phyloP scores from a whole-genome alignment of 2,329 filamentous ascomycete genomes.

The Alternaria sp. region DNA sequence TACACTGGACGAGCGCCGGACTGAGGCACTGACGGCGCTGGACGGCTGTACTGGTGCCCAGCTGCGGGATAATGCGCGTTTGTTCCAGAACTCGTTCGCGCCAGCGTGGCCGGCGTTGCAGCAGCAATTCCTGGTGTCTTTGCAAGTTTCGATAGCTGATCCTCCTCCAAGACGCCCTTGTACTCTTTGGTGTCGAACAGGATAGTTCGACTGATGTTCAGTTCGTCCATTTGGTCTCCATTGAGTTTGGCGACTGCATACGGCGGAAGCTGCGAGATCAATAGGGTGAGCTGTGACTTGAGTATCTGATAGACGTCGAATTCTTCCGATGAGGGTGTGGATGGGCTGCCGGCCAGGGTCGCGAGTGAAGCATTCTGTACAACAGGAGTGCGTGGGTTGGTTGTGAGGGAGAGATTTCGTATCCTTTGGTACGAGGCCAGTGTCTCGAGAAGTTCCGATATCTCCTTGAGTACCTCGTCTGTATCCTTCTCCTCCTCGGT shows the following conservation, averaged over 20 bases:
- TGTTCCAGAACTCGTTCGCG: conserved; percentile 34
- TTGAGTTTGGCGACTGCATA: conserved; percentile 87
- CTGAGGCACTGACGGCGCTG: conserved; percentile 33
- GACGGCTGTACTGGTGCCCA: conserved; percentile 41
- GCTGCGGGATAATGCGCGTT: conserved; percentile 38
- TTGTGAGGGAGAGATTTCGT: conserved; percentile 72
- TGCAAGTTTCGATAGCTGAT: conserved; percentile 62
- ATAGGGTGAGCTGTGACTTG: conserved; percentile 74
- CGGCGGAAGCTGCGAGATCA: conserved; percentile 78
- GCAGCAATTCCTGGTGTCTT: conserved; percentile 48
- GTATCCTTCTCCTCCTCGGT: conserved; percentile 64
- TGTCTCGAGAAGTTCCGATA: conserved; percentile 78
- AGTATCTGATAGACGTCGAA: conserved; percentile 71
- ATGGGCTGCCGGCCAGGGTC: conserved; percentile 62
- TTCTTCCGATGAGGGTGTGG: conserved; percentile 69
- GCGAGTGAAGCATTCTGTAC: conserved; percentile 71
- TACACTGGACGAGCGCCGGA: conserved; percentile 41
- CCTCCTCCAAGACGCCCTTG: conserved; percentile 82
- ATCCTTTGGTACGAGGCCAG: conserved; percentile 80
- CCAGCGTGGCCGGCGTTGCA: conserved; percentile 36
- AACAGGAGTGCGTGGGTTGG: conserved; percentile 68
- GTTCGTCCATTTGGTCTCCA: conserved; percentile 81
- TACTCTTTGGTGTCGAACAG: conserved; percentile 75
- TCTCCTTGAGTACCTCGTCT: conserved; percentile 74
- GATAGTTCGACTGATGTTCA: conserved; percentile 82